Conservation (phyloP, 2,329 filamentous ascomycete genomes). For the Alternaria conjuncta region DNA sequence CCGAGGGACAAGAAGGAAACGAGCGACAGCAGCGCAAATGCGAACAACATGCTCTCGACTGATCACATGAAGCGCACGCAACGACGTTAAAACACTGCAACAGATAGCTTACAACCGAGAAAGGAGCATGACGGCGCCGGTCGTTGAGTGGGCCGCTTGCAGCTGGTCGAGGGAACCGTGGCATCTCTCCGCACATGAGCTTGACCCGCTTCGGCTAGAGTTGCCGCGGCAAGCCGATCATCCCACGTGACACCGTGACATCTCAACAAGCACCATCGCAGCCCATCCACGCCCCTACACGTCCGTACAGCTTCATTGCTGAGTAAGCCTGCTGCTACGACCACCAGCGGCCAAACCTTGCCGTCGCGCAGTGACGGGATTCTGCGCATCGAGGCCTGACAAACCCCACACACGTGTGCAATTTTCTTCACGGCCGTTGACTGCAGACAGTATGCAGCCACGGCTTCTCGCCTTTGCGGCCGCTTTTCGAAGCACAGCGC, state of each 20-base stretch:
- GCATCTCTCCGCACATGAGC: not conserved
- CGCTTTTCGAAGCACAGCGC: conserved; percentile 24
- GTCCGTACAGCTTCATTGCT: not conserved
- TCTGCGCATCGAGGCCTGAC: not conserved
- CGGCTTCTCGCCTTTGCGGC: conserved; percentile 28
- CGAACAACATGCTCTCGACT: conserved; percentile 23
- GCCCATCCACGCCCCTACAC: not conserved
- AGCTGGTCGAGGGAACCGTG: conserved; percentile 4
- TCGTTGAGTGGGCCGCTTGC: not conserved
- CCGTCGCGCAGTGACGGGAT: not conserved
- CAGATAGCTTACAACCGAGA: not conserved
- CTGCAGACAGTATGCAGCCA: conserved; percentile 33
- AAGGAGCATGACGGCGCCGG: conserved; percentile 1
- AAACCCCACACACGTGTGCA: not conserved
- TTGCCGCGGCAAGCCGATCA: not conserved
- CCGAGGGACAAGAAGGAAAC: conserved; percentile 33
- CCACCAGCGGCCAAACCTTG: not conserved
- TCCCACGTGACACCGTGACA: conserved; percentile 24
- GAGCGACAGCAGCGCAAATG: conserved; percentile 31
- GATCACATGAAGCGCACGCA: conserved; percentile 28
- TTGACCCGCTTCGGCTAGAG: not conserved
- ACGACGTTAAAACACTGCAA: not conserved
- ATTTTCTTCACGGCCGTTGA: not conserved
- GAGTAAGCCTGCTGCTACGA: not conserved
- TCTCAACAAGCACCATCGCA: not conserved